Evolutionary conservation across 2,329 filamentous ascomycete species (phyloP), one percentile per base, ranked within the genome.

Genomic region (Beauveria sp.): DNA sequence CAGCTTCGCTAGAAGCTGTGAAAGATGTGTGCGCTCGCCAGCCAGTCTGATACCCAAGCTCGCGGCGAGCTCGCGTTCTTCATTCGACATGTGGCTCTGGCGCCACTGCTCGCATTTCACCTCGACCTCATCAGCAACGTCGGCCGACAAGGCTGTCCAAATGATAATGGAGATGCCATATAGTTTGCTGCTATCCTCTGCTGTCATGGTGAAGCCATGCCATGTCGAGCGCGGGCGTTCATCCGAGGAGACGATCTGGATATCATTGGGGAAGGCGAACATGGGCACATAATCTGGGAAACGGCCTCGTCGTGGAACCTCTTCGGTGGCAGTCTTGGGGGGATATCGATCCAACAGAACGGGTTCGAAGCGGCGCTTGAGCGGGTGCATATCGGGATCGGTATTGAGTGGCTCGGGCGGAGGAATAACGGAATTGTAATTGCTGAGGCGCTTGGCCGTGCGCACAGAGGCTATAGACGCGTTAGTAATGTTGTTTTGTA

Each of bases 161-260:
- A 98, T 84, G 60, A 92, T 96, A 60, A 97, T 83, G 64, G 90
- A 93, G 62, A 98, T 90, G 40, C 92, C 93, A 70, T 98, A 93
- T 22, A 98, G 81, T 72, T 95, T 96, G 60, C 91, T 89, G 68
- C 91, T 93, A 71, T 98, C 93, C 61, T 90, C 90, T 24, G 89
- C 89, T 2, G 95, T 99, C 95, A 99, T 98, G 64, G 91, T 93
- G 71, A 99, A 99, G 54, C 95, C 95, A 75, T 99, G 95, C 95
- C 95, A 99, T 26, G 93, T 97, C n/a, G 95, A 93, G 64, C 92
- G 84, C 1, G 95, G 95, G 64, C 93, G 84, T 72, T 96, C 91
- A 70, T 99, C 95, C 1, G 93, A 93, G 1, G 95, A 97, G 10
- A 98, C 91, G 58, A 99, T 95, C 65, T 92, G 92, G 68, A 99